Evolutionary conservation across 352 stramenopile species (phyloP).

Genomic region (Lagenidium giganteum): DNA sequence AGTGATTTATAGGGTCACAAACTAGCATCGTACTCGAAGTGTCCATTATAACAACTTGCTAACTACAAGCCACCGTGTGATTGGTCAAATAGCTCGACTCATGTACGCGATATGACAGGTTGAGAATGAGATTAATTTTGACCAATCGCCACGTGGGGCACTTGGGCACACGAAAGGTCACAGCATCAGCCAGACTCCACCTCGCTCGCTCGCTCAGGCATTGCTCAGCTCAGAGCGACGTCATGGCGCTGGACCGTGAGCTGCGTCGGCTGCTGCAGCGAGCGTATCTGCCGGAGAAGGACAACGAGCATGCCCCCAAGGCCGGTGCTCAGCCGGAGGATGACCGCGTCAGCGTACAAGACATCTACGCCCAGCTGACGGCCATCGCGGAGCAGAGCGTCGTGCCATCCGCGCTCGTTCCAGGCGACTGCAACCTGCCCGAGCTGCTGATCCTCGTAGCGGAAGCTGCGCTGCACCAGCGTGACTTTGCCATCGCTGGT

Average conservation of each 20-base stretch:
- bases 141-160: constrained; percentile 13
- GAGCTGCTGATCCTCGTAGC: constrained; percentile 78
- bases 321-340: background rate
- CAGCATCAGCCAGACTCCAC: constrained; percentile 4
- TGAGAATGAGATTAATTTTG: constrained; percentile 49
- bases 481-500: constrained; percentile 54
- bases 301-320: background rate
- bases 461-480: constrained; percentile 61
- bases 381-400: constrained; percentile 26
- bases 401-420: constrained; percentile 19
- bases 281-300: constrained; percentile 27
- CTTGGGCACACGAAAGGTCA: constrained; percentile 30
- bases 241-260: constrained; percentile 52
- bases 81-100: too few species aligned
- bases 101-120: constrained; percentile 18
- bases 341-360: constrained; percentile 17
- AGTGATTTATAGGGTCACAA: too few species aligned
- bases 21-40: too few species aligned
- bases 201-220: constrained; percentile 4
- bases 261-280: constrained; percentile 41
- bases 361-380: constrained; percentile 33
- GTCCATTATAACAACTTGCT: too few species aligned
- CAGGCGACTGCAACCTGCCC: constrained; percentile 30
- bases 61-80: too few species aligned
- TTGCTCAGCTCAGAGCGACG: background rate